These are phyloP conservation scores for Globisporangium acanthophoron DNA, from an alignment of 352 stramenopile species.

Conservation along the genomic window DNA sequence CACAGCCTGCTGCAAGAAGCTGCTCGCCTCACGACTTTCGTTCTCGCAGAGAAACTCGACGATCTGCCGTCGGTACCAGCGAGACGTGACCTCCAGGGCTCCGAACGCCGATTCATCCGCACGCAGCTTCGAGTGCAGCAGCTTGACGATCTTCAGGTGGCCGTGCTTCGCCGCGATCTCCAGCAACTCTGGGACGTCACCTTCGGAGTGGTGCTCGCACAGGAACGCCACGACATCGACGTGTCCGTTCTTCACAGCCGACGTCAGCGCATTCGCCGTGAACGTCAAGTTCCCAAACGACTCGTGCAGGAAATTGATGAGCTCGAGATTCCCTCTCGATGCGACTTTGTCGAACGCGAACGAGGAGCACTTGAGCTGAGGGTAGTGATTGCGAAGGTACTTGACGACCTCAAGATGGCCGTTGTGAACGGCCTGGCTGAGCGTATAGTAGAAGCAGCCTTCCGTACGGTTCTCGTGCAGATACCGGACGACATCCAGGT, in stretches of 20 bases:
- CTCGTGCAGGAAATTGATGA: not conserved
- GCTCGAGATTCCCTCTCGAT: not conserved
- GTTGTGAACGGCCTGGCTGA: too few species aligned
- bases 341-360: not conserved
- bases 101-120: not conserved
- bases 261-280: not conserved
- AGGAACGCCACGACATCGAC: not conserved
- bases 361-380: not conserved
- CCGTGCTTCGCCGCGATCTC: not conserved
- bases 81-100: not conserved
- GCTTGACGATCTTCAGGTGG: not conserved
- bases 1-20: too few species aligned
- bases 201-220: not conserved
- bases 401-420: too few species aligned
- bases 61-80: too few species aligned
- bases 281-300: not conserved
- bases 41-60: too few species aligned
- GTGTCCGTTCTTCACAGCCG: constrained; percentile 1
- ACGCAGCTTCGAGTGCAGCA: not conserved
- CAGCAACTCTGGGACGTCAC: not conserved
- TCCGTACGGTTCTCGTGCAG: not conserved
- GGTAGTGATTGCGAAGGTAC: too few species aligned
- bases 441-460: too few species aligned
- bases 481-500: not conserved
- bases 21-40: too few species aligned